phyloP scores from a whole-genome alignment of 78 protist genomes.

The Ministeria vibrans region DNA sequence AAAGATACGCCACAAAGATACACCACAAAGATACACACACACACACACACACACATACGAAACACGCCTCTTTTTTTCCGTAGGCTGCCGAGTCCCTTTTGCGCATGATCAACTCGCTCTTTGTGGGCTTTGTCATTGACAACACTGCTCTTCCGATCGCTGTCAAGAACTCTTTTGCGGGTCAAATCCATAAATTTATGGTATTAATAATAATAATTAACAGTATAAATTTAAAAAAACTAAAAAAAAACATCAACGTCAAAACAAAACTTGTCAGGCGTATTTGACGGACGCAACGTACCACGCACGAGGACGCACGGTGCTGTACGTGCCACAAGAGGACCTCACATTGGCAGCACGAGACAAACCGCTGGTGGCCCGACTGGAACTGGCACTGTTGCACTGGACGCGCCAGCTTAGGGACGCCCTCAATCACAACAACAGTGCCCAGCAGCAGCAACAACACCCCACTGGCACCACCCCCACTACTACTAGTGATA shows the following conservation, averaged over 20 bases:
- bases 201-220: too few relatives aligned
- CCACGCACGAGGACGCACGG: conserved; percentile 47
- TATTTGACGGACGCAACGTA: conserved; percentile 60
- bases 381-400: conserved; percentile 57
- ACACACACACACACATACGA: too few relatives aligned
- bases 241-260: too few relatives aligned
- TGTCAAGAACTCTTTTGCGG: conserved; percentile 54
- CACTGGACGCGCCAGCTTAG: conserved; percentile 84
- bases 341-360: conserved; percentile 4
- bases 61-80: too few relatives aligned
- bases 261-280: too few relatives aligned
- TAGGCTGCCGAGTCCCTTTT: background rate
- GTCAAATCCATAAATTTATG: conserved; percentile 65
- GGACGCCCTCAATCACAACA: conserved; percentile 51
- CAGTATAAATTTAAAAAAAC: too few relatives aligned
- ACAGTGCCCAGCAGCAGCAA: conserved; percentile 8
- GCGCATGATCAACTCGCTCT: background rate
- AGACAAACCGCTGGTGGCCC: conserved; percentile 64
- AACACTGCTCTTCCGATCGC: background rate
- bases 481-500: too few relatives aligned
- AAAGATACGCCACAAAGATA: too few relatives aligned
- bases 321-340: conserved; percentile 74
- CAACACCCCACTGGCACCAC: too few relatives aligned
- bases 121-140: background rate
- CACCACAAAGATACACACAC: too few relatives aligned